Conservation (phyloP, 1,139 yeast species). For the Martiniozyma asiatica region DNA sequence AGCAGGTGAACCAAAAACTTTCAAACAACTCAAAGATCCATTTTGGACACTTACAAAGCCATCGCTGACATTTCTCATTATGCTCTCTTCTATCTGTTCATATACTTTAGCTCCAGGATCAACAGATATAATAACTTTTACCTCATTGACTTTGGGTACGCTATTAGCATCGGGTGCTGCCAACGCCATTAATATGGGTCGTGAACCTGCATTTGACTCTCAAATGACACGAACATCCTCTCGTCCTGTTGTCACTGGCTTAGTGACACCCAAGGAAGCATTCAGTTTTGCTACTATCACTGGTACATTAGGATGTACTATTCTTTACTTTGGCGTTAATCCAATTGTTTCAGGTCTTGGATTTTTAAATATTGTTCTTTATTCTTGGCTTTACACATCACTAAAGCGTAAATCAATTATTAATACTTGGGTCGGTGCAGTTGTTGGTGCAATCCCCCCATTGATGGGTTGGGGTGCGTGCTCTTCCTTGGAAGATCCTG, state of each 20-base stretch:
- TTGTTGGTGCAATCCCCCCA: slow-evolving; percentile 98
- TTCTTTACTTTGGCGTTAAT: slow-evolving; percentile 72
- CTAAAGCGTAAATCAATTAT: slow-evolving; percentile 72
- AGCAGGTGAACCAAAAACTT: slow-evolving; percentile 16
- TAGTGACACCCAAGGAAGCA: slow-evolving; percentile 66
- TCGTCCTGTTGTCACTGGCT: slow-evolving; percentile 85
- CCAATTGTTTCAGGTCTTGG: slow-evolving; percentile 76
- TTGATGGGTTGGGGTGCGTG: slow-evolving; percentile 99
- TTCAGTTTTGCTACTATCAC: slow-evolving; percentile 63
- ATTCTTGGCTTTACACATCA: slow-evolving; percentile 86
- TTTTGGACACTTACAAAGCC: slow-evolving; percentile 83
- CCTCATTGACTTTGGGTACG: slow-evolving; percentile 74
- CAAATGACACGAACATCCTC: slow-evolving; percentile 82
- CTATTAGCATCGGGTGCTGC: slow-evolving; percentile 87
- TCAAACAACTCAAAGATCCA: slow-evolving; percentile 35
- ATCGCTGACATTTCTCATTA: slow-evolving; percentile 73
- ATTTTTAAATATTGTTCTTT: slow-evolving; percentile 61
- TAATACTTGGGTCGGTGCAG: slow-evolving; percentile 97
- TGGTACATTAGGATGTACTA: slow-evolving; percentile 59
- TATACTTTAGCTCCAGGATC: slow-evolving; percentile 85
- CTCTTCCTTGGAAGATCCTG: slow-evolving; percentile 69
- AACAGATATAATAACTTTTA: slow-evolving; percentile 54
- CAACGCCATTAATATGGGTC: slow-evolving; percentile 91
- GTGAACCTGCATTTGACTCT: slow-evolving; percentile 85
- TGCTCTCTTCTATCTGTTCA: slow-evolving; percentile 83